Base-by-base conservation (phyloP, 106 monocot species). In the Chionographis japonica region DNA sequence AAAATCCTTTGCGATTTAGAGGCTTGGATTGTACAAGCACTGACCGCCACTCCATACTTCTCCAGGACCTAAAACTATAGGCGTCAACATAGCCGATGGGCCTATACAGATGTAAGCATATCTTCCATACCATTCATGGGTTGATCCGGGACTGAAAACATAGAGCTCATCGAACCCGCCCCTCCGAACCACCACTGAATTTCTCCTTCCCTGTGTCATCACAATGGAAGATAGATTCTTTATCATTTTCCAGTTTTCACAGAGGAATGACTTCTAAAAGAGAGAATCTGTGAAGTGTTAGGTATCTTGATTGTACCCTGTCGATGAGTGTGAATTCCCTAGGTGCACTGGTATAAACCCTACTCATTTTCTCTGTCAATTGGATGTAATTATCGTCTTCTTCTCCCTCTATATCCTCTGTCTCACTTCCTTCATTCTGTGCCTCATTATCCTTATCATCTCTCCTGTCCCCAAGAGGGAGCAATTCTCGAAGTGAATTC, bases 291-390 rank as follows among this genome's bases (percentile, higher is more conserved):
- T 58, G 12, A n/a, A 58, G 10, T 40, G 9, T 2, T 41, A 6
- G 35, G 40, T 16, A 38, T 64, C 8, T 36, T 18, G 72, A 4
- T n/a, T 27, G 68, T 88, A 95, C 94, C 84, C 95, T 79, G 66
- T 95, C 95, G 15, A 92, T 74, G 35, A 92, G 42, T 16, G 91
- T 84, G 67, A 95, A 86, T 54, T 89, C 53, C 17, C 82, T 74
- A 4, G 95, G 92, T 6, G 92, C 58, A 63, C 50, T 73, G n/a
- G 76, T 84, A 54, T 92, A 95, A 37, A 92, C 58, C 58, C 86
- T 79, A 73, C 88, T 80, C 68, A 82, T 74, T 42, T 74, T 64
- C 50, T 84, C 80, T 2, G 76, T 84, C 92, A 95, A 64, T 37
- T 76, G 78, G 6, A 69, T 27, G 75, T 62, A 78, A 56, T 83